Evolutionary conservation across 176 grass and related monocot genomes (phyloP).

Genomic region (Otatea glauca): DNA sequence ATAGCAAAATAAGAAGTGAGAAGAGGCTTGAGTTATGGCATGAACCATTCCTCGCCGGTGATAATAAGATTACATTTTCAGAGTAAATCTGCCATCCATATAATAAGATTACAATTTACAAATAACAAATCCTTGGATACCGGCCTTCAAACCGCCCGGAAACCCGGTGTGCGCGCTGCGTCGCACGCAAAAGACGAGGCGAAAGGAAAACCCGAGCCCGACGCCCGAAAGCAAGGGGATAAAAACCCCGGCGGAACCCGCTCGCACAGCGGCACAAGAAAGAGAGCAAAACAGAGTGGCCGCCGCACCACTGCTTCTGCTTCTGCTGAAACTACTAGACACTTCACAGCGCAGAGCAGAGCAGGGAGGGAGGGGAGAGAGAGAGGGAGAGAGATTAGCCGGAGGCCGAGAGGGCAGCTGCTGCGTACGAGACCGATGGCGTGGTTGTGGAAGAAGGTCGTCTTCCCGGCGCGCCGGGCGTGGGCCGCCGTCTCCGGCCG

Average conservation of each 20-base stretch:
- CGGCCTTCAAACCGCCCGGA: background rate
- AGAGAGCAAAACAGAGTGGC: background rate
- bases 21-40: no score
- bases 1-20: no score
- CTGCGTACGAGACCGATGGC: constrained; percentile 27
- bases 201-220: background rate
- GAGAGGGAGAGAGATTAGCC: background rate
- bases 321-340: background rate
- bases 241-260: constrained; percentile 1
- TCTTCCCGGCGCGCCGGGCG: constrained; percentile 63
- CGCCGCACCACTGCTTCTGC: background rate
- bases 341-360: background rate
- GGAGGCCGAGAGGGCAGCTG: no score
- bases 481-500: constrained; percentile 60
- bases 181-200: background rate
- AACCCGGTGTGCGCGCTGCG: background rate
- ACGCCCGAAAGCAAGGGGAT: background rate
- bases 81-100: no score
- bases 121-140: no score
- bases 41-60: no score
- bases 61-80: no score
- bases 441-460: constrained; percentile 75
- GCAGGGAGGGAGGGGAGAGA: background rate
- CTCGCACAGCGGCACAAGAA: background rate
- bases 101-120: no score